Conservation (phyloP, 2,329 filamentous ascomycete species). For the Colletotrichum tabaci region DNA sequence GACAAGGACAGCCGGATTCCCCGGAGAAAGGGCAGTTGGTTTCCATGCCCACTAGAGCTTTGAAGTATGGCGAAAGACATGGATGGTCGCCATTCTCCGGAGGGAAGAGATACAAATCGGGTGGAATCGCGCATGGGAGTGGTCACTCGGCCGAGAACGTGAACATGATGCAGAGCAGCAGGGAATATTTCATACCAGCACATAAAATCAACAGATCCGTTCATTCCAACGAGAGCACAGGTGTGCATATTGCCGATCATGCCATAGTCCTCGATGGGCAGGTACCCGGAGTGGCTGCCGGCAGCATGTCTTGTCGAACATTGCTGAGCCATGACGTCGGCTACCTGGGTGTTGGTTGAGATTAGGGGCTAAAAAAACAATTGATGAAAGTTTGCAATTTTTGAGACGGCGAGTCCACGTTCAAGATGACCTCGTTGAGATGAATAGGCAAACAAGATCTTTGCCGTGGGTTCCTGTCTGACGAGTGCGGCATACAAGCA, state of each 20-base stretch:
- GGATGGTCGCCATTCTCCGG: background rate
- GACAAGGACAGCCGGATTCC: background rate
- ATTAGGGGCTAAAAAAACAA: background rate
- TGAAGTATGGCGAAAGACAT: background rate
- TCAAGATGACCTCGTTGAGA: background rate
- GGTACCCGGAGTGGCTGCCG: conserved; percentile 62
- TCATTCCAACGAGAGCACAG: conserved; percentile 81
- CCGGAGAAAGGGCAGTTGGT: background rate
- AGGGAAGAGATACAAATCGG: background rate
- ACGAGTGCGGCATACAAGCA: background rate
- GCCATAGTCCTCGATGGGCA: conserved; percentile 82
- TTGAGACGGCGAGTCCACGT: background rate
- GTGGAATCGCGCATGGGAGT: background rate
- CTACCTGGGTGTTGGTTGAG: background rate
- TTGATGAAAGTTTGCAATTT: background rate
- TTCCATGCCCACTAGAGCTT: too few relatives aligned
- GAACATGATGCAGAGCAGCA: background rate
- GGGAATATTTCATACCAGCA: conserved; percentile 71
- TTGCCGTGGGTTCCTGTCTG: background rate
- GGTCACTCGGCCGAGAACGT: conserved; percentile 11
- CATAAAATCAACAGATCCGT: conserved; percentile 83
- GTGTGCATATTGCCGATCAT: conserved; percentile 87
- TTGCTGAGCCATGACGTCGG: conserved; percentile 51
- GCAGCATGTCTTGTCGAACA: conserved; percentile 49
- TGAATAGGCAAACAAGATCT: background rate